Percentiles rank a stretch among this genome's conserved stretches.
Evolutionary conservation across 2,329 filamentous ascomycete genomes (phyloP).

Genomic region (Escovopsis weberi): DNA sequence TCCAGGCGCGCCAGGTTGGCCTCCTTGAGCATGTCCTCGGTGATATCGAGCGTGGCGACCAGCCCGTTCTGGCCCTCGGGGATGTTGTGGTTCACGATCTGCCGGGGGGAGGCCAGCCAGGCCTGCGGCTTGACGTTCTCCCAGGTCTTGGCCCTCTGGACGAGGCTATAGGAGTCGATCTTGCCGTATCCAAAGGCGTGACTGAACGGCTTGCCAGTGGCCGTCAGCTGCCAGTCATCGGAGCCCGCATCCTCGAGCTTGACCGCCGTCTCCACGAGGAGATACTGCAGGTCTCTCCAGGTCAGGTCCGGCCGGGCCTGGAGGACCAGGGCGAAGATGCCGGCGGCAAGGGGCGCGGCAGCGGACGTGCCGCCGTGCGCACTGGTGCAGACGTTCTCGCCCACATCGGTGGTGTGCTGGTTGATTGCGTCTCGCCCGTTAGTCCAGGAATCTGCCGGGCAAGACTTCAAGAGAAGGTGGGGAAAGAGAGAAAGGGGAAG

Average conservation of each 20-base stretch:
- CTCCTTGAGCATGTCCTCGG: conserved; percentile 59
- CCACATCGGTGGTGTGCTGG: conserved; percentile 87
- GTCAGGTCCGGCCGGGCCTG: conserved; percentile 72
- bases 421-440: too few species aligned
- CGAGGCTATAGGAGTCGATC: conserved; percentile 72
- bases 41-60: conserved; percentile 68
- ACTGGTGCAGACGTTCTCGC: conserved; percentile 60
- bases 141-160: conserved; percentile 77
- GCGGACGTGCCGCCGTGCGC: conserved; percentile 92
- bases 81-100: conserved; percentile 73
- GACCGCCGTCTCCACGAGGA: conserved; percentile 71
- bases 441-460: too few species aligned
- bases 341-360: conserved; percentile 81
- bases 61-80: conserved; percentile 75
- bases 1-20: conserved; percentile 80
- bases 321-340: conserved; percentile 79
- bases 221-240: conserved; percentile 63
- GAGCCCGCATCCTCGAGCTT: conserved; percentile 48
- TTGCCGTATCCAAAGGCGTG: conserved; percentile 96
- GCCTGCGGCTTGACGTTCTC: conserved; percentile 84
- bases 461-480: too few species aligned
- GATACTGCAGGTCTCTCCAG: conserved; percentile 91
- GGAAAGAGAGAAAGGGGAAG: too few species aligned
- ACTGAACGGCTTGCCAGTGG: conserved; percentile 73
- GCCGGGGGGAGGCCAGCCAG: conserved; percentile 89